These are phyloP conservation scores for Cicer yamashitae DNA, from an alignment of 306 rosid genomes.

Conservation along the genomic window DNA sequence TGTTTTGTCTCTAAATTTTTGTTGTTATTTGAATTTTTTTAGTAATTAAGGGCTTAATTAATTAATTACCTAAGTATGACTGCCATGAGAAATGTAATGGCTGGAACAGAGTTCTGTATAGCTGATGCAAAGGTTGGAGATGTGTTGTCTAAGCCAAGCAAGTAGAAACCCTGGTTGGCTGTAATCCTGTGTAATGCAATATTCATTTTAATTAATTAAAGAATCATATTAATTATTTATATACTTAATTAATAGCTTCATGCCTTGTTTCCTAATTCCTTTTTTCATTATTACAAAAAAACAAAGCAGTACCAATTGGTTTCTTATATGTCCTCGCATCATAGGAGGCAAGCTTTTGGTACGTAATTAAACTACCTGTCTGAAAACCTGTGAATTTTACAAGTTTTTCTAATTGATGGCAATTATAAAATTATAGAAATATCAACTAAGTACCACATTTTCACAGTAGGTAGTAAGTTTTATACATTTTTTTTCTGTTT, in stretches of 20 bases:
- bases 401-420: constrained; percentile 19
- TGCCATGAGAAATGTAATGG: constrained; percentile 98
- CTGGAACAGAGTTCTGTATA: constrained; percentile 96
- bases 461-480: not conserved
- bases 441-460: constrained; percentile 2
- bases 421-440: constrained; percentile 9
- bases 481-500: not conserved
- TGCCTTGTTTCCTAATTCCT: too few relatives aligned
- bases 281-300: too few relatives aligned
- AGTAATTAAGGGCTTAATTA: not conserved
- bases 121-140: constrained; percentile 98
- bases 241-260: not conserved
- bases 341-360: constrained; percentile 89
- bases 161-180: constrained; percentile 97
- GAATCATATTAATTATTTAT: too few relatives aligned
- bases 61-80: constrained; percentile 67
- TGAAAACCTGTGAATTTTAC: constrained; percentile 25
- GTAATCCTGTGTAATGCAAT: constrained; percentile 65
- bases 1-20: too few relatives aligned
- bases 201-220: too few relatives aligned
- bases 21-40: too few relatives aligned
- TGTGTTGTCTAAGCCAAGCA: constrained; percentile 95
- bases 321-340: constrained; percentile 72
- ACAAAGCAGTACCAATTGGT: constrained; percentile 17
- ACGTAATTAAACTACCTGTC: constrained; percentile 41